Evolutionary conservation across 306 rosid species (phyloP), one percentile per base, ranked within the genome.

Genomic region (Abrus precatorius): DNA sequence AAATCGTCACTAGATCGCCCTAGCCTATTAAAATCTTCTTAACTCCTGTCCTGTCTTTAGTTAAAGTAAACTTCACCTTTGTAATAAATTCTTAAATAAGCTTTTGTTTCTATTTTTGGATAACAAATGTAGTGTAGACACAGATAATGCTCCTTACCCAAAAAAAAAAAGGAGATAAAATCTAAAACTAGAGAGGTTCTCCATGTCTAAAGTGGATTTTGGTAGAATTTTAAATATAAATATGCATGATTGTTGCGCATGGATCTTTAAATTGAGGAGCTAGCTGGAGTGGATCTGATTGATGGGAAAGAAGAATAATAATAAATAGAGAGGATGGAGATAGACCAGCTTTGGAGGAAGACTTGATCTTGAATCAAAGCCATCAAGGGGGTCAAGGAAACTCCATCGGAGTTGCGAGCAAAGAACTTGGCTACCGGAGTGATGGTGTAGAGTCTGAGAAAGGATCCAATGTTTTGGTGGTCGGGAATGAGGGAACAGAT

Each of bases 291-390:
- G 20, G 20, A 20, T 20, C 20, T 20, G 20, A 20, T 20, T 20
- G 20, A 20, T 20, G 40, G 40, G 40, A 36, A 50, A 50, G 10
- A 50, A 2, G 3, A 50, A 56, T 56, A 56, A 56, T 56, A 29
- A 63, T 7, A 6, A 1, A 57, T 2, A 57, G 32, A 13, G 32
- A 33, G 40, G 40, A 3, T 33, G 13, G 11, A 13, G 61, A 47
- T 76, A 34, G 0, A 92, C 93, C 94, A 89, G 74, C 79, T 74
- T 0, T 81, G 50, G 1, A 90, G 43, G 77, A 47, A 76, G 80
- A 83, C 61, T 32, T 89, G 74, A 28, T 87, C 87, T 9, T 86
- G 90, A 3, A 2, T 0, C 69, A 85, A 59, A 0, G 80, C 32
- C 57, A 87, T 3, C 1, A 66, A 0, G n/a, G 89, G 90, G 1